Evolutionary conservation across 345 rosid genomes (phyloP), one percentile per base, ranked within the genome.

Genomic region (Diplotaxis tenuifolia): DNA sequence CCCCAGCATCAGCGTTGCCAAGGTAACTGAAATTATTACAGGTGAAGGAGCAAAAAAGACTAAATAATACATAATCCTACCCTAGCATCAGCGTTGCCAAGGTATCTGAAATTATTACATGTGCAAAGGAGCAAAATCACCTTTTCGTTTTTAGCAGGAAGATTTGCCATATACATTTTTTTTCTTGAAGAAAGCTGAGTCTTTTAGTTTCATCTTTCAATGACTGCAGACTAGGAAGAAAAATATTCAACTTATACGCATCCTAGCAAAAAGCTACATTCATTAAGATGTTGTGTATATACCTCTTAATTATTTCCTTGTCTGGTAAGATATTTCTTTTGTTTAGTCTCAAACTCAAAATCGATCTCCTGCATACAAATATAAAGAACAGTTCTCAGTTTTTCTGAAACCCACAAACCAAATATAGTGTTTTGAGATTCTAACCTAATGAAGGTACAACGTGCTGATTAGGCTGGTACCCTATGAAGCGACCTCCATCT

Each of bases 1-100:
- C 99, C 61, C 98, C 96, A 25, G 96, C 95, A 86, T 96, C 99
- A 60, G 91, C 4, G 7, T 42, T 40, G 16, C 49, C 49, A 14
- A 42, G 49, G 1, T 42, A 42, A 42, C n/a, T 42, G 18, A 42
- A 42, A 42, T 42, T 5, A 42, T 14, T 42, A 42, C 49, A 14
- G 14, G 49, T 42, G 49, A 42, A 42, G 18, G 49, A 42, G 18
- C 49, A 42, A n/a, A 42, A 74, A 22, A 47, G 22, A 69, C 22
- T 42, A 55, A 50, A 62, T 65, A 60, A 78, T 69, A 67, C 70
- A 60, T 42, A 71, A 29, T 71, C 91, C 82, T 88, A 96, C 99
- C 61, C 98, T 96, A 25, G 96, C 95, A 86, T 96, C 99, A 60
- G 91, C 4, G 7, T 42, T 40, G 16, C 49, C 49, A 14, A 42